Percentiles rank a stretch among this genome's conserved stretches.
These are phyloP conservation scores for Suillus weaverae DNA, from an alignment of 768 basidiomycete genomes.

Conservation along the genomic window DNA sequence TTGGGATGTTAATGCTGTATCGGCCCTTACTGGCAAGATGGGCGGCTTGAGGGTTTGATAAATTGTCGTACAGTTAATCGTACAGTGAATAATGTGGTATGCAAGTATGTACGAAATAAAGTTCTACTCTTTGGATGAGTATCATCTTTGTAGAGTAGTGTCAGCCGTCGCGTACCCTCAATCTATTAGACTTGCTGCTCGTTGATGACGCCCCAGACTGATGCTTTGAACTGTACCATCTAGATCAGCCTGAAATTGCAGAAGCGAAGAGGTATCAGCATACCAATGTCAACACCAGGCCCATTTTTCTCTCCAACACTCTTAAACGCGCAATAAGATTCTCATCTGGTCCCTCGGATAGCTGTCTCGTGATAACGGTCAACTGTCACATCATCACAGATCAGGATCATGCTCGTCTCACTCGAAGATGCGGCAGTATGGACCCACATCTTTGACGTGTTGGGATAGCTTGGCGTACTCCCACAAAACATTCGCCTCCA, in stretches of 20 bases:
- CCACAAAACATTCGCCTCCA: conserved; percentile 85
- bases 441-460: conserved; percentile 72
- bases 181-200: conserved; percentile 51
- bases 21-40: conserved; percentile 48
- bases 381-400: conserved; percentile 42
- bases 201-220: conserved; percentile 92
- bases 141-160: conserved; percentile 9
- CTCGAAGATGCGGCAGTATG: not conserved
- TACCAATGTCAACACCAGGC: conserved; percentile 89
- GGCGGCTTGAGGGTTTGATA: conserved; percentile 46
- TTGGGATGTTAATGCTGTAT: conserved; percentile 76
- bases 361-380: conserved; percentile 61
- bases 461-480: conserved; percentile 89
- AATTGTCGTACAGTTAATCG: conserved; percentile 10
- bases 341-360: conserved; percentile 78
- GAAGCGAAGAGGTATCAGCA: not conserved
- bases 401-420: not conserved
- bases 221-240: conserved; percentile 80
- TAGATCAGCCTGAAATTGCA: not conserved
- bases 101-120: not conserved
- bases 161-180: conserved; percentile 17
- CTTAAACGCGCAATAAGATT: conserved; percentile 73
- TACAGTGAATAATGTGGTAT: conserved; percentile 1
- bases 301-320: conserved; percentile 90
- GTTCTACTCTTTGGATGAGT: not conserved